Base-by-base conservation (phyloP, 176 grass and related monocot species). In the Paspalum vaginatum region DNA sequence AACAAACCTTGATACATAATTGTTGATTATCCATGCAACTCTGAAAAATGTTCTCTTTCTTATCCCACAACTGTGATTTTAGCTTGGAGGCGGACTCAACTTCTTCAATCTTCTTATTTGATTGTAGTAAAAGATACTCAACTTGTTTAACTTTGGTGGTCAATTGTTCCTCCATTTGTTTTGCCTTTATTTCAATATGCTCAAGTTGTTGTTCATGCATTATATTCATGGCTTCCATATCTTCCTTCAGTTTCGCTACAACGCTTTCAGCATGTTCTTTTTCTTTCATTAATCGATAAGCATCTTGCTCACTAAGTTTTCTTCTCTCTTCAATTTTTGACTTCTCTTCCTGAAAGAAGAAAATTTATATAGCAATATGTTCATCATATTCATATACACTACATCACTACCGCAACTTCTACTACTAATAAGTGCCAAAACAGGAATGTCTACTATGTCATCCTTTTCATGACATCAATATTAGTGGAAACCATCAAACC, bases 31-130 rank as follows among this genome's bases (percentile, higher is more conserved):
- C 79, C 56, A 91, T 78, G 41, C 81, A 87, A 75, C 76, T 84
- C 51, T 88, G 88, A 58, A 89, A 98, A 61, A 79, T 80, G 63
- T 91, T 75, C 65, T 95, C 88, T 82, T 87, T 95, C 73, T 83
- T 89, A 43, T 82, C 87, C 92, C 96, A 98, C 17, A 83, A 66
- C 18, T 87, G 90, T 67, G 84, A 87, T 51, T 91, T 88, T 55
- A 88, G 46, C 63, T 86, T 57, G 18, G 86, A 91, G 21, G 47
- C 65, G 51, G 65, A 47, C 75, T 98, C 84, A 68, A 93, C 74
- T 70, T 98, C 96, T 77, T 90, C 81, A 70, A 95, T 72, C 85
- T 75, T 95, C 56, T 48, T 86, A 72, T 85, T 89, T 50, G 96
- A 98, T 66, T 84, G 81, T 39, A 58, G 38, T 79, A 98, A 70